Percentiles rank a stretch among this genome's conserved stretches.
Evolutionary conservation across 139 green algal species (phyloP).

Genomic region (Chlorella vulgaris): DNA sequence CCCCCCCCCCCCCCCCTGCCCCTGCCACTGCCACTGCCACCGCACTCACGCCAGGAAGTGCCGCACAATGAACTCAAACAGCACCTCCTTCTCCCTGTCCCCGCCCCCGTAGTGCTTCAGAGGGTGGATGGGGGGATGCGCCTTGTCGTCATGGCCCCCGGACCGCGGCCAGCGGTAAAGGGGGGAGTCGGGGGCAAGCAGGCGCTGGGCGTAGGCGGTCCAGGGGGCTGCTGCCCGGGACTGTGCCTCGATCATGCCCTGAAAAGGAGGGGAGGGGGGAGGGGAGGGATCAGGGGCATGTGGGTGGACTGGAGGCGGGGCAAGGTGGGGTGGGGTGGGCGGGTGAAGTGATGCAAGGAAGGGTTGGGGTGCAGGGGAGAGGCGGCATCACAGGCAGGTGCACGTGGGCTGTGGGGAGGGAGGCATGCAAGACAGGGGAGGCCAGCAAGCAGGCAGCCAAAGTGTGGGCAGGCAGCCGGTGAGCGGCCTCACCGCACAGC

Average conservation of each 20-base stretch:
- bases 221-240: slow-evolving; percentile 50
- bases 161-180: slow-evolving; percentile 74
- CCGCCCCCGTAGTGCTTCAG: slow-evolving; percentile 59
- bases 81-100: slow-evolving; percentile 65
- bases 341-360: too few relatives aligned
- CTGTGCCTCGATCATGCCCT: slow-evolving; percentile 71
- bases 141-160: slow-evolving; percentile 87
- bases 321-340: background rate
- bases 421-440: too few relatives aligned
- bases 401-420: too few relatives aligned
- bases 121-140: slow-evolving; percentile 95
- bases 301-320: background rate
- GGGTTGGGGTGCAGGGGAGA: too few relatives aligned
- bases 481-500: too few relatives aligned
- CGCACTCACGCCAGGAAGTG: slow-evolving; percentile 87
- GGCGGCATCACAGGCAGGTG: too few relatives aligned
- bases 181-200: slow-evolving; percentile 45
- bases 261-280: background rate
- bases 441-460: too few relatives aligned
- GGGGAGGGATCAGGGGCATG: background rate
- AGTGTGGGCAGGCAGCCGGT: too few relatives aligned
- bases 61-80: slow-evolving; percentile 97
- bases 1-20: background rate
- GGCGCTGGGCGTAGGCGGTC: slow-evolving; percentile 61
- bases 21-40: background rate